Evolutionary conservation across 805 yeast genomes (phyloP), one percentile per base, ranked within the genome.

Genomic region (Candida coleopterorum): DNA sequence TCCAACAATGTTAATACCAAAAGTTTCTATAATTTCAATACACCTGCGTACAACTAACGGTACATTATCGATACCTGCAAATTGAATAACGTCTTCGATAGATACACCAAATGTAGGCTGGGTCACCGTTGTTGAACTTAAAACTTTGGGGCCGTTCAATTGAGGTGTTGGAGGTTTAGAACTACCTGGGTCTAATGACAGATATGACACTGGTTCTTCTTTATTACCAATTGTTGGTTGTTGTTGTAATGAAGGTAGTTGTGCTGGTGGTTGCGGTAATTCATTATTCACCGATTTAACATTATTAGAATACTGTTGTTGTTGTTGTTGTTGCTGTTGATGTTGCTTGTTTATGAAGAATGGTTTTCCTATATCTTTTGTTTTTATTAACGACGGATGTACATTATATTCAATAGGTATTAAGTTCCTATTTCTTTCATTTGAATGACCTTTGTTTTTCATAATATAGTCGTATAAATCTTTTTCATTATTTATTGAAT

Each of bases 31-130:
- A 6, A 89, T 81, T 44, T 80, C 81, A 35, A 90, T 84, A 68
- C 97, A 89, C 53, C 81, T 85, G 44, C 81, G 80, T 9, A 93
- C 98, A 33, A 93, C 75, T 12, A 83, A 72, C 1, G 99, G 99
- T 4, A 93, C 96, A 58, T 85, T 81, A 46, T 86, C 95, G 37
- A 88, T 90, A 6, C 72, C 74, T 44, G 94, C 96, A 47, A 74
- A 79, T 43, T 80, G 82, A 14, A 88, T 77, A 29, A 86, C 62
- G 8, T 70, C 77, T 40, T 83, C 94, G n/a, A 93, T 70, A 1
- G 95, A 81, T 0, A 81, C 78, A 0, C 96, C 97, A 60, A 86
- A 93, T 0, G 95, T 79, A 0, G 72, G 70, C 37, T 65, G 35
- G 29, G 45, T 52, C 2, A 22, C 27, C 6, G 32, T 26, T 11